phyloP scores from a whole-genome alignment of 1,139 yeast genomes.

The Kazachstania sp. region DNA sequence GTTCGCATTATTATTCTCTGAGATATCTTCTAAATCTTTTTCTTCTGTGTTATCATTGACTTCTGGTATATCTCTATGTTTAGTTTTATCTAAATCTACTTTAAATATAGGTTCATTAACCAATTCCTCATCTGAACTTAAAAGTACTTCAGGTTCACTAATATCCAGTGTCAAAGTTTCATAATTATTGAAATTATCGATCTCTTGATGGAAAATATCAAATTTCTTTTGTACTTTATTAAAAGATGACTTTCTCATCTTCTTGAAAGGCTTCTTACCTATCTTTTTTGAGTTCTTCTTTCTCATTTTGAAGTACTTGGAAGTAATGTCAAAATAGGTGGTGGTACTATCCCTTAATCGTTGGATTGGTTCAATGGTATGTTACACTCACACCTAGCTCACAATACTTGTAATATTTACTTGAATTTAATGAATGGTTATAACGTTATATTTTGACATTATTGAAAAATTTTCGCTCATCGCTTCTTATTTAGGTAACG shows the following conservation, averaged over 20 bases:
- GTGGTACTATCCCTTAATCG: background rate
- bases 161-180: conserved; percentile 19
- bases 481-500: background rate
- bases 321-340: background rate
- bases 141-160: conserved; percentile 11
- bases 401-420: too few species aligned
- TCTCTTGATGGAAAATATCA: conserved; percentile 22
- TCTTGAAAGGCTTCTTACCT: conserved; percentile 1
- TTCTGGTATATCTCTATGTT: conserved; percentile 1
- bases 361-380: background rate
- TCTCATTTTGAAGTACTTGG: background rate
- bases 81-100: background rate
- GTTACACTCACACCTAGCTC: too few species aligned
- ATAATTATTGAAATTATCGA: conserved; percentile 23
- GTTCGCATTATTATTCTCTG: too few species aligned
- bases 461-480: conserved; percentile 5
- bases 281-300: background rate
- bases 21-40: background rate
- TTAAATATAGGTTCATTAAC: background rate
- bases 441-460: too few species aligned
- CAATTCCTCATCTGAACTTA: conserved; percentile 10
- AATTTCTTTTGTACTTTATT: conserved; percentile 23
- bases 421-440: too few species aligned
- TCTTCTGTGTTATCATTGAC: background rate
- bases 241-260: conserved; percentile 29